Evolutionary conservation across 139 green algal genomes (phyloP).

Genomic region (Coelastrella sp.): DNA sequence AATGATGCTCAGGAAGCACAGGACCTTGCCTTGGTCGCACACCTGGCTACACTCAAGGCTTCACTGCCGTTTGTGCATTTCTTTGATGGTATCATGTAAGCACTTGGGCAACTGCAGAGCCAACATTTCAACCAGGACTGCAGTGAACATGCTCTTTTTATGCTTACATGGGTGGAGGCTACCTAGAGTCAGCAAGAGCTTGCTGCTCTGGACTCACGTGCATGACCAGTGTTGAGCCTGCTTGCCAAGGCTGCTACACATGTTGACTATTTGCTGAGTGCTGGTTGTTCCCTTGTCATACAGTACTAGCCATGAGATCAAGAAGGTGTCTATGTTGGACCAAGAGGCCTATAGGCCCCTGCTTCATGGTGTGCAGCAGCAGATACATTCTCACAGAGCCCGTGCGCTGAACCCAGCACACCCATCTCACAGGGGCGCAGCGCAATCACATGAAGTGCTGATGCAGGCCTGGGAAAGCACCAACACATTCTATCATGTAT

Average conservation of each 20-base stretch:
- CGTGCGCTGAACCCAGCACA: slow-evolving; percentile 60
- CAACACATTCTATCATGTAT: slow-evolving; percentile 57
- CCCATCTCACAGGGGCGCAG: slow-evolving; percentile 57
- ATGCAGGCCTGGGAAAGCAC: slow-evolving; percentile 59
- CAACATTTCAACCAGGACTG: no score
- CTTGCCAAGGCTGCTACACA: no score
- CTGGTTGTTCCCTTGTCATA: neutral
- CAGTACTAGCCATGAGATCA: slow-evolving; percentile 46
- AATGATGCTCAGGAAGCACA: slow-evolving; percentile 70
- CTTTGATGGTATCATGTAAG: slow-evolving; percentile 33
- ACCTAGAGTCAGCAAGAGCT: no score
- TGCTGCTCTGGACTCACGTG: no score
- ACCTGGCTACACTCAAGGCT: slow-evolving; percentile 62
- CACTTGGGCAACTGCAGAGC: no score
- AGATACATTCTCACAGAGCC: slow-evolving; percentile 43
- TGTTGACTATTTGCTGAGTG: neutral
- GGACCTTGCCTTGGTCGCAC: slow-evolving; percentile 64
- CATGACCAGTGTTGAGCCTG: no score
- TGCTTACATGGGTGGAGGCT: no score
- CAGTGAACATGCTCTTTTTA: no score
- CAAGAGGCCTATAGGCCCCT: slow-evolving; percentile 41
- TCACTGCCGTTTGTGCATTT: slow-evolving; percentile 35
- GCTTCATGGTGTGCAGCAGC: slow-evolving; percentile 28
- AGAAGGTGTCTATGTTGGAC: slow-evolving; percentile 15
- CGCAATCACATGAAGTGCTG: slow-evolving; percentile 56